These are phyloP conservation scores for Magnolia kwangsiensis DNA, from an alignment of 164 flowering plant genomes.

Conservation along the genomic window DNA sequence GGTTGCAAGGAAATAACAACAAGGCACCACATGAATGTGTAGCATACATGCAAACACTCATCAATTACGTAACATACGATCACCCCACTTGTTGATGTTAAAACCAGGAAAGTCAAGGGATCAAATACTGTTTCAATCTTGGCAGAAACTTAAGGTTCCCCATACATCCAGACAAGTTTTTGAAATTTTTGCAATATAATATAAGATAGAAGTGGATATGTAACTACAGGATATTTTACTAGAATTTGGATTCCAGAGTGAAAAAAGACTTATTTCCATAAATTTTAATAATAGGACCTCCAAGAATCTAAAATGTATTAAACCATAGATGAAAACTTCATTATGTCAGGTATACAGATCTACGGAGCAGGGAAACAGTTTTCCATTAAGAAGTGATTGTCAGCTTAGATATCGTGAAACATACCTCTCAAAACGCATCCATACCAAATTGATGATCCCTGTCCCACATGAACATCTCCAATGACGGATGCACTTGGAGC, in stretches of 20 bases:
- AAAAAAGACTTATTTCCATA: background rate
- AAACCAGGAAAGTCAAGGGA: background rate
- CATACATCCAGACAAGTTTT: background rate
- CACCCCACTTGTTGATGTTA: background rate
- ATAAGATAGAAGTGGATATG: background rate
- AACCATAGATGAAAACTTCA: background rate
- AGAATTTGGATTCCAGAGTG: no score
- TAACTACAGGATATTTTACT: no score
- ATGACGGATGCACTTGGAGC: slow-evolving; percentile 90
- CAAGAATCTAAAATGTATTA: background rate
- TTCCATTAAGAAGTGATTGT: background rate
- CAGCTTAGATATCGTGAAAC: slow-evolving; percentile 2
- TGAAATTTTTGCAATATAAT: background rate
- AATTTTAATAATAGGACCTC: background rate
- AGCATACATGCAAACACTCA: background rate
- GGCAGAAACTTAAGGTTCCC: background rate
- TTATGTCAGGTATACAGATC: background rate
- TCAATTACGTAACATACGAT: no score
- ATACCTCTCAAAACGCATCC: slow-evolving; percentile 94
- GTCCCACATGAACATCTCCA: slow-evolving; percentile 85
- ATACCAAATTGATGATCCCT: slow-evolving; percentile 86
- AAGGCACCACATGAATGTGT: background rate
- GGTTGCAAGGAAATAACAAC: no score
- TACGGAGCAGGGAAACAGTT: background rate
- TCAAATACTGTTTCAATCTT: background rate